These are phyloP conservation scores for Colletotrichum sublineola DNA, from an alignment of 2,329 filamentous ascomycete genomes.

Conservation along the genomic window DNA sequence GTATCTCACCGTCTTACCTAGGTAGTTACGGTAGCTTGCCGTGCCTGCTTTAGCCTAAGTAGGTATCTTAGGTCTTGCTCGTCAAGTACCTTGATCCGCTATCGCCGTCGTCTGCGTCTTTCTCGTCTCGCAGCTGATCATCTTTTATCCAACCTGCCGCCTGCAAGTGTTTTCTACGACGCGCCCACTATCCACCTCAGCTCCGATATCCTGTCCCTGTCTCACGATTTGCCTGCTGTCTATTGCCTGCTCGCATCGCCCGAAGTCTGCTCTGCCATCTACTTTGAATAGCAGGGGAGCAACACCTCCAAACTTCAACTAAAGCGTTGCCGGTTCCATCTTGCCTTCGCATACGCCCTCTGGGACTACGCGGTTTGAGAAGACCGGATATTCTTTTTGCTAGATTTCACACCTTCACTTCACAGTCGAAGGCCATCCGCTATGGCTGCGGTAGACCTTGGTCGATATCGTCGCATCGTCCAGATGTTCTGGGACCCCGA, in stretches of 20 bases:
- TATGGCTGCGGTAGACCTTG: constrained; percentile 75
- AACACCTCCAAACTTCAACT: neutral
- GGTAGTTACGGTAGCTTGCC: neutral
- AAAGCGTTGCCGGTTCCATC: neutral
- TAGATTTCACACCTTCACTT: neutral
- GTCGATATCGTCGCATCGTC: constrained; percentile 83
- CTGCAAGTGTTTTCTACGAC: constrained; percentile 5
- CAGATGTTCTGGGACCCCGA: constrained; percentile 94
- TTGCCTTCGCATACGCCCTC: neutral
- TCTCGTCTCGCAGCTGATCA: constrained; percentile 5
- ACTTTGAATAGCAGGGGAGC: neutral
- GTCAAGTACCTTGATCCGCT: neutral
- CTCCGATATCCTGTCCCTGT: neutral
- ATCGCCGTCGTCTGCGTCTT: neutral
- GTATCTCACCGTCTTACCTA: no score
- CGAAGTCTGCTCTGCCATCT: neutral
- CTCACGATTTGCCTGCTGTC: neutral
- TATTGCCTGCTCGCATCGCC: no score
- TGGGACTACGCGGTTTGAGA: no score
- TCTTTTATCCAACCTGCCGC: neutral
- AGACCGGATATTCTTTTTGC: neutral
- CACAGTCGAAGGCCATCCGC: constrained; percentile 50
- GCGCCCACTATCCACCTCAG: neutral
- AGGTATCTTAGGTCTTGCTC: neutral
- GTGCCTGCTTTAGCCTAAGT: neutral